Conservation (phyloP, 805 yeast genomes). For the Saturnispora sekii region DNA sequence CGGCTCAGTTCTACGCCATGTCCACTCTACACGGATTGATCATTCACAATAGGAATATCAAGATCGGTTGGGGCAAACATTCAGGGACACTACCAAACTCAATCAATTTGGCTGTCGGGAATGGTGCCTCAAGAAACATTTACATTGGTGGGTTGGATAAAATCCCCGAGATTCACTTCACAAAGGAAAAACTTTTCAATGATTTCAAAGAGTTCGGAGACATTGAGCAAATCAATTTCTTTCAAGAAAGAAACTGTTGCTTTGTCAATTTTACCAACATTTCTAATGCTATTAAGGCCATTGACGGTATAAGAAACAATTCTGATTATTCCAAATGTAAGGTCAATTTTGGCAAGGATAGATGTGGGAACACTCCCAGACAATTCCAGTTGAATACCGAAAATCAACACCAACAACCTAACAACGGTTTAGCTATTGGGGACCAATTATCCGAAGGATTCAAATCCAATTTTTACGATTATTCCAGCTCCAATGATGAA, state of each 20-base stretch:
- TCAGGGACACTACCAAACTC: constrained; percentile 87
- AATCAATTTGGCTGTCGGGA: constrained; percentile 77
- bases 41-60: constrained; percentile 76
- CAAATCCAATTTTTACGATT: constrained; percentile 14
- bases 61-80: constrained; percentile 97
- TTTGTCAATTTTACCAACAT: constrained; percentile 88
- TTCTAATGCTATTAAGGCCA: constrained; percentile 83
- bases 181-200: constrained; percentile 43
- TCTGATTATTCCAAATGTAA: constrained; percentile 60
- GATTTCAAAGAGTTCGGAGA: constrained; percentile 84
- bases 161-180: constrained; percentile 22
- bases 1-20: constrained; percentile 95
- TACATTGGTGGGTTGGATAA: constrained; percentile 57
- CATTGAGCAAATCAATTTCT: constrained; percentile 87
- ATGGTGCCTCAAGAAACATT: constrained; percentile 90
- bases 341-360: constrained; percentile 86
- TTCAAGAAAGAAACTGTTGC: constrained; percentile 78
- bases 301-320: constrained; percentile 79
- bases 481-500: constrained; percentile 14
- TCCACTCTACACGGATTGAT: constrained; percentile 83
- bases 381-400: constrained; percentile 34
- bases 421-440: neutral
- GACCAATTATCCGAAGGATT: neutral
- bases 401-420: neutral
- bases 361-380: constrained; percentile 92